Percentiles rank a stretch among this genome's conserved stretches.
These are phyloP conservation scores for Linum lewisii DNA, from an alignment of 345 rosid genomes.

Conservation along the genomic window DNA sequence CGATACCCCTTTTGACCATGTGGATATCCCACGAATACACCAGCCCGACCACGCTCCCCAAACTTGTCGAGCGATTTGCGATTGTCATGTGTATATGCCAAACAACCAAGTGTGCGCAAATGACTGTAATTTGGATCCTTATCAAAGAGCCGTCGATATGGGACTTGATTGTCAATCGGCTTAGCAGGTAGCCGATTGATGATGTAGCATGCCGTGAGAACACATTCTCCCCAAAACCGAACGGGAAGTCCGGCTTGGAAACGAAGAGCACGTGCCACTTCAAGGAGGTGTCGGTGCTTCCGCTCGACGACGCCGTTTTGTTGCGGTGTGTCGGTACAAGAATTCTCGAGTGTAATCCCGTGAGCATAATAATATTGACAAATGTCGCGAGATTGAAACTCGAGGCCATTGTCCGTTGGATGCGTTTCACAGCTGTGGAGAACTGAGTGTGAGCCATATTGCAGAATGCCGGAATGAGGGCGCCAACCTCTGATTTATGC, in stretches of 20 bases:
- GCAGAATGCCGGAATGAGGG: neutral
- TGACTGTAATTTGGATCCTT: neutral
- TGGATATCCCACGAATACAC: conserved; percentile 2
- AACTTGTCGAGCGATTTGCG: neutral
- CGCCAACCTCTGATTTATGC: too few species aligned
- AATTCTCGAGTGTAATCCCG: conserved; percentile 2
- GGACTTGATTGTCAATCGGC: neutral
- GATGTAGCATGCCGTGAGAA: neutral
- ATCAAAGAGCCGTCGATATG: neutral
- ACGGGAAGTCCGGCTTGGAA: neutral
- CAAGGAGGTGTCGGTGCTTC: neutral
- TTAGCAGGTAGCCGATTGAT: neutral
- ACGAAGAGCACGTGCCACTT: neutral
- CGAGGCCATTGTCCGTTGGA: neutral
- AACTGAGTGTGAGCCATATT: conserved; percentile 10
- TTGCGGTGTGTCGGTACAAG: conserved; percentile 11
- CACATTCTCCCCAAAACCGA: neutral
- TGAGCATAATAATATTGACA: neutral
- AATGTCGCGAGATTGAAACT: neutral
- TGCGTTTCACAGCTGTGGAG: neutral
- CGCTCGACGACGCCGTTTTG: conserved; percentile 10
- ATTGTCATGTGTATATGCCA: too few species aligned
- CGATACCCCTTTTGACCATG: conserved; percentile 5
- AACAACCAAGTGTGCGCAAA: neutral
- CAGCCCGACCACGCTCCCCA: neutral